Conservation (phyloP, 2,329 filamentous ascomycete species). For the Curvularia spicifera region DNA sequence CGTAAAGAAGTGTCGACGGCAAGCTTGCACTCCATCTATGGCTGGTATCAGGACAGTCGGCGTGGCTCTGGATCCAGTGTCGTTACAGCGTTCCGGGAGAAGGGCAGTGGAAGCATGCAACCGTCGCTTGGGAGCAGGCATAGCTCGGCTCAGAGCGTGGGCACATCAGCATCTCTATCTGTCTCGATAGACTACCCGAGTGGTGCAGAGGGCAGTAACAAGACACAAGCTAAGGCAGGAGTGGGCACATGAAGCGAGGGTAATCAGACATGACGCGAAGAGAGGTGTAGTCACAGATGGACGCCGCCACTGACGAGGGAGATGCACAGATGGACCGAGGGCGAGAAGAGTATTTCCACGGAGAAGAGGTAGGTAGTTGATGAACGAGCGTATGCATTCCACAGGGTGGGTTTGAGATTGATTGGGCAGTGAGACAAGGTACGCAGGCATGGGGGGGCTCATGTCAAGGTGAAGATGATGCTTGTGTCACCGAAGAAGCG, state of each 20-base stretch:
- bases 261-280: slow-evolving; percentile 8
- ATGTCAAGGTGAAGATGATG: background rate
- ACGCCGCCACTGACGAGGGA: slow-evolving; percentile 11
- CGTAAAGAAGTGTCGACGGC: slow-evolving; percentile 50
- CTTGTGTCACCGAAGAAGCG: background rate
- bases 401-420: slow-evolving; percentile 11
- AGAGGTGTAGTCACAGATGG: slow-evolving; percentile 11
- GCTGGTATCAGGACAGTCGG: slow-evolving; percentile 27
- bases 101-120: slow-evolving; percentile 22
- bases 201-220: slow-evolving; percentile 31
- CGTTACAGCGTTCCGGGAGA: slow-evolving; percentile 36
- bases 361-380: background rate
- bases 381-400: background rate
- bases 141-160: slow-evolving; percentile 26
- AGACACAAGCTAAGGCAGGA: slow-evolving; percentile 30
- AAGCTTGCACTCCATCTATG: slow-evolving; percentile 45
- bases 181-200: slow-evolving; percentile 24
- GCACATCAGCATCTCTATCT: slow-evolving; percentile 14
- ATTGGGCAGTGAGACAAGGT: slow-evolving; percentile 7
- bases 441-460: background rate
- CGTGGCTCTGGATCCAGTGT: slow-evolving; percentile 41
- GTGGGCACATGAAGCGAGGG: slow-evolving; percentile 22
- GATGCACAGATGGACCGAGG: slow-evolving; percentile 1
- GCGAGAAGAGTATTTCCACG: slow-evolving; percentile 5
- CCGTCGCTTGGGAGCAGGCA: slow-evolving; percentile 25